A percentile compares a stretch with the other conserved stretches of the same genome.
These are phyloP conservation scores for Theobroma cacao DNA, from an alignment of 345 rosid species.

Conservation along the genomic window DNA sequence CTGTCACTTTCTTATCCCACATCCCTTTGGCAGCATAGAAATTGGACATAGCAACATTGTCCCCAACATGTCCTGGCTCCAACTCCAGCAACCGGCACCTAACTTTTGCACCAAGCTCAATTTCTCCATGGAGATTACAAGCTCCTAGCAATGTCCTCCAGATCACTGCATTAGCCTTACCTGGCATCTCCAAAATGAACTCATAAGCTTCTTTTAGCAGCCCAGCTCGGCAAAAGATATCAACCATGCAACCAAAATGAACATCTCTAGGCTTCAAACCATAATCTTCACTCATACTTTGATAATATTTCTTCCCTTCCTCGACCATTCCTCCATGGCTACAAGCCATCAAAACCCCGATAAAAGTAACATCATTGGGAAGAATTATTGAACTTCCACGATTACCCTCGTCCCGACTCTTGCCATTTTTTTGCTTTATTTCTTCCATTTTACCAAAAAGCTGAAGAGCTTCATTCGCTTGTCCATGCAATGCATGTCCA, in stretches of 20 bases:
- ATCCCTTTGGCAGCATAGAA: constrained; percentile 38
- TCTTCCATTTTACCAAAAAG: constrained; percentile 32
- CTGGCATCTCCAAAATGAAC: constrained; percentile 30
- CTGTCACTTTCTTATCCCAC: constrained; percentile 31
- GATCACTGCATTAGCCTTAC: constrained; percentile 26
- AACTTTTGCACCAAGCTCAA: constrained; percentile 31
- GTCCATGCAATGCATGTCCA: constrained; percentile 38
- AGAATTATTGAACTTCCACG: constrained; percentile 1
- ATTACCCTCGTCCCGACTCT: not conserved
- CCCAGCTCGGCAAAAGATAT: constrained; percentile 37
- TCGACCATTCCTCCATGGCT: constrained; percentile 40
- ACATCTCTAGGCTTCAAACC: constrained; percentile 37
- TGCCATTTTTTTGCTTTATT: not conserved
- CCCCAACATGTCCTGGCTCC: constrained; percentile 29
- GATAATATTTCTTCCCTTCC: constrained; percentile 31
- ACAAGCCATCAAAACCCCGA: constrained; percentile 48
- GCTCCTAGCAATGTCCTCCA: constrained; percentile 39
- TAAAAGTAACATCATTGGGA: constrained; percentile 42
- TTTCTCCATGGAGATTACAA: constrained; percentile 25
- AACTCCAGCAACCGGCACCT: constrained; percentile 25
- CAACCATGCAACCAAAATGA: constrained; percentile 43
- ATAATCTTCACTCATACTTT: constrained; percentile 34
- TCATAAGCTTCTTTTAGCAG: constrained; percentile 30
- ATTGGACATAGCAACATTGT: constrained; percentile 37
- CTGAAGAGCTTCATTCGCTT: constrained; percentile 31